Base-by-base conservation (phyloP, 2,329 filamentous ascomycete genomes). In the Penicillium sp. region DNA sequence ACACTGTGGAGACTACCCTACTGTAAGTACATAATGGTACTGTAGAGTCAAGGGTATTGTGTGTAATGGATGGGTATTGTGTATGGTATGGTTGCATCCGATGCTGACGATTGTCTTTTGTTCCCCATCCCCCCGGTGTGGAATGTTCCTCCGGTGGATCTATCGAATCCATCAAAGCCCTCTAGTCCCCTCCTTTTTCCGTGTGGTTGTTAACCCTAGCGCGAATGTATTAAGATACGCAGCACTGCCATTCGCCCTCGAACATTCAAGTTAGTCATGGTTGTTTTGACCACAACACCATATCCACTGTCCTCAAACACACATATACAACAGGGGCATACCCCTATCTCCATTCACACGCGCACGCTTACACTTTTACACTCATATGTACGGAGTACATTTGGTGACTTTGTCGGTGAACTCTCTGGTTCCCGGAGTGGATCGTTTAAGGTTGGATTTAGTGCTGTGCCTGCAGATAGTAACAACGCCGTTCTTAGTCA, bases 131-230 rank as follows among this genome's bases (percentile, higher is more conserved):
- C 40, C 36, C 33, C 13, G 14, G 36, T 24, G 52, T 63, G 52
- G 62, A 65, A 65, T 61, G 59, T 65, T 65, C 62, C 52, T 19
- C 57, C 54, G 57, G 62, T 65, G 62, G 62, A 63, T 55, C 54
- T 53, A 39, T 47, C 47, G 58, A 52, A 55, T 50, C 44, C 49
- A 23, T 33, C 42, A n/a, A 39, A 37, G 37, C 26, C 28, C 48
- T 54, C 40, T 29, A 34, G 52, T 18, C 24, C 28, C 36, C 50
- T 23, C 44, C 51, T 36, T 26, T 52, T 34, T 26, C n/a, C 24
- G 19, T 39, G 24, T 28, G 24, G 10, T 28, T 28, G 24, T 28
- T 28, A 10, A 28, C 34, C 9, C 34, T 37, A 37, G 34, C 8
- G 16, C 24, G 24, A 28, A 5, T 37, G 19, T 26, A 36, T 23